Evolutionary conservation across 2,329 filamentous ascomycete genomes (phyloP), one percentile per base, ranked within the genome.

Genomic region (Neonectria neomacrospora): DNA sequence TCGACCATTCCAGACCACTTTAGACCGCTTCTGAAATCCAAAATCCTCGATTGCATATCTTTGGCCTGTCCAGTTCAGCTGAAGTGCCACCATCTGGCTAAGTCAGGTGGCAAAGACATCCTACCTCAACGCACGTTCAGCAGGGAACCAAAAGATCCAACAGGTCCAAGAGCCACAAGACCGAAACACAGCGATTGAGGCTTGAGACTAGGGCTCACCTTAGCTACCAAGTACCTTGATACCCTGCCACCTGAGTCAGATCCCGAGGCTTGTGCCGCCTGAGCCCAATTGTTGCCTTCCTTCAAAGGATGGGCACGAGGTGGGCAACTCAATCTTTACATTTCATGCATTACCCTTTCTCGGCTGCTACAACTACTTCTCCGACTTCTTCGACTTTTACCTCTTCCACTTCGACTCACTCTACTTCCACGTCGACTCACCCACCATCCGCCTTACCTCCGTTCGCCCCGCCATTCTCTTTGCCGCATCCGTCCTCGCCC

Each of bases 271-370:
- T 32, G 23, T 28, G 45, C 45, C 45, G 45, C 45, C 26, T n/a
- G n/a, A n/a, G n/a, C n/a, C n/a, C n/a, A n/a, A 48, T 23, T 48
- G n/a, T 48, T 23, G 20, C 23, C 14, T 48, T 44, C 54, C 47
- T 62, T 53, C 52, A 57, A 58, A 58, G 54, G 30, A 58, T 58
- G 48, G 42, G 60, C 48, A 58, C 54, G 42, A 58, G 60, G 48
- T 58, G 60, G 54, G 26, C 45, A 34, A 57, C 54, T 45, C 54
- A 62, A 41, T 58, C 18, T 58, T 8, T 61, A 30, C 59, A 56
- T 56, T 61, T 45, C 16, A 23, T 39, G 22, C 23, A 47, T 34
- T 50, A 54, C 20, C 54, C 53, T n/a, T 47, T 54, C 7, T 34
- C 47, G 42, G 10, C 54, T 28, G 41, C 41, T 20, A 11, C 52